Percentiles rank a stretch among this genome's conserved stretches.
These are phyloP conservation scores for Lipomyces orientalis DNA, from an alignment of 805 yeast genomes.

Conservation along the genomic window DNA sequence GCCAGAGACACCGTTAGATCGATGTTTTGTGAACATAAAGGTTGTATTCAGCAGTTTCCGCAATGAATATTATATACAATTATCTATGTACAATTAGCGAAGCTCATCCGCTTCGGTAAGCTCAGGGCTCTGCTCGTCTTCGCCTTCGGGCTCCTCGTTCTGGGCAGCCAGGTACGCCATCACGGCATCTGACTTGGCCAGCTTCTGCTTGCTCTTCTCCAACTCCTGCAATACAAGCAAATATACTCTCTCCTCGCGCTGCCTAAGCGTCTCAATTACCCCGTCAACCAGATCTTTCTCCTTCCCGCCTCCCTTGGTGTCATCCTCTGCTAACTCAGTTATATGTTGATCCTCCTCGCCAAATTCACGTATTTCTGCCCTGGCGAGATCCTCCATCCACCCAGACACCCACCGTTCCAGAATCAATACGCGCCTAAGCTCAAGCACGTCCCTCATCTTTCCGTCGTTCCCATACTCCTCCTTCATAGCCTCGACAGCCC, in stretches of 20 bases:
- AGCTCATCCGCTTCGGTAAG: not conserved
- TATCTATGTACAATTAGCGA: not conserved
- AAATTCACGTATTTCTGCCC: conserved; percentile 8
- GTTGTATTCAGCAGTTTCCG: no score
- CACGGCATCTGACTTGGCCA: conserved; percentile 21
- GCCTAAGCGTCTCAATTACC: conserved; percentile 20
- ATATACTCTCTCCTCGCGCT: conserved; percentile 29
- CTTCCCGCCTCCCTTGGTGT: conserved; percentile 8
- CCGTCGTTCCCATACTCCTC: conserved; percentile 10
- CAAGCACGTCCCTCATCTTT: conserved; percentile 20
- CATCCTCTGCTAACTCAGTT: not conserved
- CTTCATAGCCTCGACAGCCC: conserved; percentile 13
- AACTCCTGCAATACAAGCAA: conserved; percentile 14
- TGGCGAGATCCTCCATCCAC: conserved; percentile 26
- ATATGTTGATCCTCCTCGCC: not conserved
- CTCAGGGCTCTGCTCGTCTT: conserved; percentile 3
- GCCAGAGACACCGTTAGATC: no score
- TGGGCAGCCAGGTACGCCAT: conserved; percentile 13
- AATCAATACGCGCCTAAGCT: conserved; percentile 28
- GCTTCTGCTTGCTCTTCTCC: conserved; percentile 13
- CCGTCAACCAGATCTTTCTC: conserved; percentile 12
- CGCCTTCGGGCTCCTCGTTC: not conserved
- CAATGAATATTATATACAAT: no score
- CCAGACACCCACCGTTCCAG: conserved; percentile 15
- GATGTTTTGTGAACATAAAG: no score